Evolutionary conservation across 2,329 filamentous ascomycete genomes (phyloP), one percentile per base, ranked within the genome.

Genomic region (Aspergillus sp.): DNA sequence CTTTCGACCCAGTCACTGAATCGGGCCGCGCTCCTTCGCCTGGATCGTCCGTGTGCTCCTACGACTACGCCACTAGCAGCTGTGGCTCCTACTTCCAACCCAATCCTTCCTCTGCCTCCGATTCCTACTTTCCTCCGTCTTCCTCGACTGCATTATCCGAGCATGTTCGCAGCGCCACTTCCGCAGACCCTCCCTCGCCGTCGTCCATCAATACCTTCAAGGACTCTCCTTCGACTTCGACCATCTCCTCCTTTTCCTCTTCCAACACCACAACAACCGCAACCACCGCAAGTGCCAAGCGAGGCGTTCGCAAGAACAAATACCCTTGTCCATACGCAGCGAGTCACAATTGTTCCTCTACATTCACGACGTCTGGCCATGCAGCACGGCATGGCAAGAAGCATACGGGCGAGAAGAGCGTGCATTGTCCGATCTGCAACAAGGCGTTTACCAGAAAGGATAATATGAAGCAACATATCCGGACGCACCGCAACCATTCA

Each of bases 381-480:
- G 81, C 81, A 5, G 81, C 81, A n/a, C 78, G 81, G 17, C 81
- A 84, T 57, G 81, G 81, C 23, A 84, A 84, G 67, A 84, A 83
- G 66, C 81, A 84, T 67, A 84, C 82, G 0, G 82, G 82, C 47
- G 82, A 83, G 66, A 84, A 84, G 64, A 81, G 82, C 50, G 80
- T 83, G n/a, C 76, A 80, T 58, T 84, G 81, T 60, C 81, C 81
- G 0, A 79, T 83, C 52, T 84, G 81, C 71, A 79, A 81, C 69
- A 84, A 84, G 64, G 81, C 80, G 10, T 84, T 84, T 60, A 84
- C 81, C 10, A 78, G 81, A 53, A 84, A 84, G 60, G 81, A 84
- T 68, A 84, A 84, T 65, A 84, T 84, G 81, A 83, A 84, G 65
- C 81, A 84, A 63, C 81, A 84, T 57, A 80, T 81, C 39, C 73